Evolutionary conservation across 2,329 filamentous ascomycete species (phyloP).

Genomic region (Colletotrichum liaoningense): DNA sequence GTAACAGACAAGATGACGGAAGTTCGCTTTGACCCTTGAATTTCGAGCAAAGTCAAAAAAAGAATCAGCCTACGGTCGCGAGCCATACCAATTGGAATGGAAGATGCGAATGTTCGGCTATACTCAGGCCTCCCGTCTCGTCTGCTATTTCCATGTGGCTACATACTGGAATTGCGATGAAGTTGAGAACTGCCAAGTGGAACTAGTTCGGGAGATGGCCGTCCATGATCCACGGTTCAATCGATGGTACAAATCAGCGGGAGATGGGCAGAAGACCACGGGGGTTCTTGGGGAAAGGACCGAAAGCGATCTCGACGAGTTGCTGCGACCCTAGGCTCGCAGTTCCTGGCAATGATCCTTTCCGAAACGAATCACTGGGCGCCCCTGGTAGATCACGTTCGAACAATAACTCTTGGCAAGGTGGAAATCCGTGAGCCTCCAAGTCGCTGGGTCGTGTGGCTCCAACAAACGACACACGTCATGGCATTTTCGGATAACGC

Average conservation of each 20-base stretch:
- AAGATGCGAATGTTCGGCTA: not conserved
- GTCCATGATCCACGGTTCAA: not conserved
- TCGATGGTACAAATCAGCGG: not conserved
- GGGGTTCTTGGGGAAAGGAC: not conserved
- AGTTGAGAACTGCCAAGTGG: not conserved
- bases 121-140: not conserved
- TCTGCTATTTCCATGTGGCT: not conserved
- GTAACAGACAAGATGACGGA: not conserved
- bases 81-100: not conserved
- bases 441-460: not conserved
- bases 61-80: not conserved
- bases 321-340: not conserved
- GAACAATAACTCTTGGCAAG: conserved; percentile 19
- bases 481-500: not conserved
- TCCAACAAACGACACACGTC: conserved; percentile 11
- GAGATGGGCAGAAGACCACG: conserved; percentile 1
- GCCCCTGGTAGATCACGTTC: conserved; percentile 18
- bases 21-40: not conserved
- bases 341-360: not conserved
- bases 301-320: not conserved
- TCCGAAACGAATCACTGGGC: not conserved
- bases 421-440: not conserved
- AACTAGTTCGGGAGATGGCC: not conserved
- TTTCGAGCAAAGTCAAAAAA: not conserved
- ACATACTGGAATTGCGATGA: not conserved